phyloP scores from a whole-genome alignment of 2,329 filamentous ascomycete species.

The Penicillium sp. region DNA sequence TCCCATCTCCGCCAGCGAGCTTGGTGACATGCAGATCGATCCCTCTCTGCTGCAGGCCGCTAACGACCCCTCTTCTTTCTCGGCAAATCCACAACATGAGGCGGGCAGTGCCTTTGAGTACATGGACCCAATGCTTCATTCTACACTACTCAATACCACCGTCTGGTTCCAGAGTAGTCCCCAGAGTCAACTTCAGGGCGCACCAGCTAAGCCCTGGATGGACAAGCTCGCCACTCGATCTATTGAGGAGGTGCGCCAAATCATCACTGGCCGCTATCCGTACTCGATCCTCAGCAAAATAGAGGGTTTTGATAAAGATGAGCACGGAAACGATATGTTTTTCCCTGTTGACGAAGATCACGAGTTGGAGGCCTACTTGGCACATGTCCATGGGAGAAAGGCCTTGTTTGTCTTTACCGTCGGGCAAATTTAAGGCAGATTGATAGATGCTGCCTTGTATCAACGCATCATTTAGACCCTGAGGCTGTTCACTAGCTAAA shows the following conservation, averaged over 20 bases:
- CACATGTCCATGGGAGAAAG: constrained; percentile 64
- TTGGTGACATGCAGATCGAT: constrained; percentile 66
- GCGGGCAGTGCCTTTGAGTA: constrained; percentile 41
- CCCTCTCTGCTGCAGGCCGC: constrained; percentile 66
- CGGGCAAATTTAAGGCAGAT: constrained; percentile 30
- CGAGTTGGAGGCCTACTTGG: constrained; percentile 74
- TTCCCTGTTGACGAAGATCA: constrained; percentile 72
- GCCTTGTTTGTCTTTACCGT: constrained; percentile 59
- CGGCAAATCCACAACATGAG: constrained; percentile 44
- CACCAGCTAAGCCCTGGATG: constrained; percentile 64
- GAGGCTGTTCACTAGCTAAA: background rate
- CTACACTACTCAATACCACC: constrained; percentile 54
- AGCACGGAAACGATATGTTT: constrained; percentile 64
- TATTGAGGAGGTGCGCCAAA: constrained; percentile 66
- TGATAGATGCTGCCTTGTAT: background rate
- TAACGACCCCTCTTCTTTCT: constrained; percentile 53
- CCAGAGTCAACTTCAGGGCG: constrained; percentile 60
- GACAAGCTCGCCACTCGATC: constrained; percentile 65
- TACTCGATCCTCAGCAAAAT: constrained; percentile 65
- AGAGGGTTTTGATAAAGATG: constrained; percentile 69
- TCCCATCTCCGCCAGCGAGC: constrained; percentile 45
- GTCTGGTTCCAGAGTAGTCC: constrained; percentile 74
- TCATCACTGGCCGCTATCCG: constrained; percentile 66
- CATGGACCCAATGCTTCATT: constrained; percentile 45
- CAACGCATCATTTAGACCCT: background rate